phyloP scores from a whole-genome alignment of 176 grass and related monocot species.

The Tillandsia leiboldiana region DNA sequence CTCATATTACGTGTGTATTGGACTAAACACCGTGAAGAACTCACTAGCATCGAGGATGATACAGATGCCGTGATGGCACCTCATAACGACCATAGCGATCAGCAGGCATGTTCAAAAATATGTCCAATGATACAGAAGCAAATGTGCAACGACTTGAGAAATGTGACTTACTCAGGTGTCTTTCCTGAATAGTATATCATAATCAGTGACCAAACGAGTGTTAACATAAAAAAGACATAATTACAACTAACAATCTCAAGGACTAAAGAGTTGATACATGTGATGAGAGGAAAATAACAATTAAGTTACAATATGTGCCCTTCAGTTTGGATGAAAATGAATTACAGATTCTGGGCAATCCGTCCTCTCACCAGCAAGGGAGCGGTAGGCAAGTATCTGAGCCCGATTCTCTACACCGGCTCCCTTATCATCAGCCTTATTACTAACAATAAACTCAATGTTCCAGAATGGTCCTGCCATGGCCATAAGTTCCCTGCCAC shows the following conservation, averaged over 20 bases:
- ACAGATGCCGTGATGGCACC: not conserved
- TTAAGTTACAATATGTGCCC: constrained; percentile 20
- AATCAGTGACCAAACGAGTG: too few relatives aligned
- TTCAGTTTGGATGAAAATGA: constrained; percentile 39
- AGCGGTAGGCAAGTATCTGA: constrained; percentile 94
- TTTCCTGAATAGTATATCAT: too few relatives aligned
- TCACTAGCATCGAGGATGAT: not conserved
- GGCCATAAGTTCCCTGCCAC: constrained; percentile 43
- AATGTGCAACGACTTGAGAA: too few relatives aligned
- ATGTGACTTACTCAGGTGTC: too few relatives aligned
- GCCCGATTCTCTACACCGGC: constrained; percentile 31
- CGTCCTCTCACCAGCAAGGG: constrained; percentile 68
- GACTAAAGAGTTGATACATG: too few relatives aligned
- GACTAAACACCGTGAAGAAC: not conserved
- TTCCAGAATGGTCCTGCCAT: constrained; percentile 94
- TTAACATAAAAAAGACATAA: too few relatives aligned
- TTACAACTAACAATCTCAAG: too few relatives aligned
- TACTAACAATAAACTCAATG: constrained; percentile 59
- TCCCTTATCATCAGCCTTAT: constrained; percentile 14
- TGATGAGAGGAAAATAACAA: too few relatives aligned
- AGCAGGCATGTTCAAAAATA: too few relatives aligned
- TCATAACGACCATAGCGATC: too few relatives aligned
- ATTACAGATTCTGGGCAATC: constrained; percentile 63
- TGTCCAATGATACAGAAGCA: too few relatives aligned
- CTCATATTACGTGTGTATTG: not conserved